phyloP scores from a whole-genome alignment of 352 stramenopile species.

The Phytophthora tentaculata region DNA sequence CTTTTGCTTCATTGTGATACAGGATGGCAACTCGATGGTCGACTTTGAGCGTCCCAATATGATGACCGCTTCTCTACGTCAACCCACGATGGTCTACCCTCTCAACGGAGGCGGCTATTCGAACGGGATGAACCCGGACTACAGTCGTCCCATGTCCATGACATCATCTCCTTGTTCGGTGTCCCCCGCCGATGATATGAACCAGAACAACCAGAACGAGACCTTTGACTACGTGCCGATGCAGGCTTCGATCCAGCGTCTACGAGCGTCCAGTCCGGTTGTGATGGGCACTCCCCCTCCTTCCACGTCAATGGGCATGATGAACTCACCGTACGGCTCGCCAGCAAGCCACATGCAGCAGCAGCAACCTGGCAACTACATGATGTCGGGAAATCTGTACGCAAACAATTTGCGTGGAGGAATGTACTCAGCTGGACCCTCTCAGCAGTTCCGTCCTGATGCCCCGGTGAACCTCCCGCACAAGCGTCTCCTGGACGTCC shows the following conservation, averaged over 20 bases:
- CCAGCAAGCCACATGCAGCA: constrained; percentile 44
- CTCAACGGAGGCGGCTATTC: constrained; percentile 35
- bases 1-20: constrained; percentile 12
- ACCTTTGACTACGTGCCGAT: constrained; percentile 59
- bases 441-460: constrained; percentile 41
- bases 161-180: constrained; percentile 35
- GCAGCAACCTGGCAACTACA: constrained; percentile 38
- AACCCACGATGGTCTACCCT: constrained; percentile 46
- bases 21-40: constrained; percentile 37
- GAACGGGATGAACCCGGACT: constrained; percentile 41
- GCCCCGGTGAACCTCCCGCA: constrained; percentile 51
- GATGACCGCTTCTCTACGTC: constrained; percentile 48
- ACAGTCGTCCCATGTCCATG: constrained; percentile 40
- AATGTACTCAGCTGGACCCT: constrained; percentile 34
- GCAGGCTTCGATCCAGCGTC: constrained; percentile 40
- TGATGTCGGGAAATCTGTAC: constrained; percentile 40
- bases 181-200: constrained; percentile 35
- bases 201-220: constrained; percentile 41
- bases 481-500: constrained; percentile 67
- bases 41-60: constrained; percentile 63
- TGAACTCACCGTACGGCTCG: constrained; percentile 45
- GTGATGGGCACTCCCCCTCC: constrained; percentile 37
- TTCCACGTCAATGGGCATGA: constrained; percentile 42
- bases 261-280: constrained; percentile 37
- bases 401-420: constrained; percentile 26